Base-by-base conservation (phyloP, 2,329 filamentous ascomycete species). In the Tolypocladium ovalisporum region DNA sequence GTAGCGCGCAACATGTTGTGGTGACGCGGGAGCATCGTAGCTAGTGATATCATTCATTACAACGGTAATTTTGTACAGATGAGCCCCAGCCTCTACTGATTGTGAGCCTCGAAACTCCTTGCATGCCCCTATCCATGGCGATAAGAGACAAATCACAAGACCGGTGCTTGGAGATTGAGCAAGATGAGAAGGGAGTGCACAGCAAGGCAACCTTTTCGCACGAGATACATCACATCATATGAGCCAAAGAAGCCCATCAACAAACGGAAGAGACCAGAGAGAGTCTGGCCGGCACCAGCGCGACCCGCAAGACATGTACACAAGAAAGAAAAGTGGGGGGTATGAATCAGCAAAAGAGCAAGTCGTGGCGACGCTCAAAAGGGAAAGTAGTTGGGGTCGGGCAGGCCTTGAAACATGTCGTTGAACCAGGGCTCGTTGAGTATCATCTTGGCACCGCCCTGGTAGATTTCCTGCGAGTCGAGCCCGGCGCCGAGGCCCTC, bases 391-490 rank as follows among this genome's bases (percentile, higher is more conserved):
- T 66, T 67, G 17, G 62, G 60, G 34, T 70, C 67, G 1, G 69
- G 71, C 29, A 74, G 61, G 15, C 67, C 67, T 52, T 71, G 68
- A 27, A 75, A 71, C 57, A 70, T 66, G 54, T 70, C 68, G 10
- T 64, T 71, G 57, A 75, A 69, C 69, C 74, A 76, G 17, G 72
- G 70, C 57, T 76, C 74, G 57, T 70, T 67, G 54, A 75, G 65
- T 55, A 72, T 66, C 59, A 70, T 71, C 37, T 68, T 66, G 54
- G 71, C 66, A 10, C 69, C 69, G 19, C 71, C 68, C 59, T 69
- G 68, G 56, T 70, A 66, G 56, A 65, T 62, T 37, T 65, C 66
- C 53, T 66, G 64, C 4, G 61, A 56, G 9, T 66, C 67, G 10
- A 61, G 59, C 1, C 63, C 64, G 22, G 70, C 54, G 32, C 66